These are phyloP conservation scores for Groenewaldozyma auringiensis DNA, from an alignment of 1,139 yeast species.

Conservation along the genomic window DNA sequence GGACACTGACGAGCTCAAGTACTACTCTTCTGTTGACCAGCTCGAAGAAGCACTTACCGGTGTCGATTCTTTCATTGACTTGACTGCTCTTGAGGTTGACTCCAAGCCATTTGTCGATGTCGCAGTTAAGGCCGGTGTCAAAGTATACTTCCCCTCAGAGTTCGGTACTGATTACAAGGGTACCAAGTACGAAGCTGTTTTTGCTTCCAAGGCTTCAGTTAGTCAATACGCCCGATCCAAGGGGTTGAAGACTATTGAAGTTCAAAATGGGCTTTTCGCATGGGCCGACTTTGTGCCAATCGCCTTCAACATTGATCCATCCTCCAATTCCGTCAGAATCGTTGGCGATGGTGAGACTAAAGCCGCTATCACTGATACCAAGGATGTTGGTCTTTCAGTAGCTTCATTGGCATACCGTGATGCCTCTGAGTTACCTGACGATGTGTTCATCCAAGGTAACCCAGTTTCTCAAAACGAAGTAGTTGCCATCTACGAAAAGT, in stretches of 20 bases:
- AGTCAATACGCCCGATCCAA: constrained; percentile 35
- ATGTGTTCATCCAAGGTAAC: neutral
- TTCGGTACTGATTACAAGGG: constrained; percentile 43
- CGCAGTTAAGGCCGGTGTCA: constrained; percentile 38
- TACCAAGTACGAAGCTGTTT: constrained; percentile 29
- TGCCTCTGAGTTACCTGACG: neutral
- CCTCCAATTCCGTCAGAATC: neutral
- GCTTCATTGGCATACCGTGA: neutral
- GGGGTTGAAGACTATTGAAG: constrained; percentile 48
- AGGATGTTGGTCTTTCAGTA: neutral
- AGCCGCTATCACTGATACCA: neutral
- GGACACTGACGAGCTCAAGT: constrained; percentile 27
- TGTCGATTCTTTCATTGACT: constrained; percentile 45
- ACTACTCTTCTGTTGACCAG: constrained; percentile 25
- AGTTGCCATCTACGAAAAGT: neutral
- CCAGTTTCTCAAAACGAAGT: neutral
- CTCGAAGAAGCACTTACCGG: constrained; percentile 38
- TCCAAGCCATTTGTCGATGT: constrained; percentile 31
- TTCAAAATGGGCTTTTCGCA: constrained; percentile 41
- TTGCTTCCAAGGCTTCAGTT: constrained; percentile 37
- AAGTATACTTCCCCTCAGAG: constrained; percentile 55
- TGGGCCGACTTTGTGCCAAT: constrained; percentile 5
- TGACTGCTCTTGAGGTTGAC: constrained; percentile 28
- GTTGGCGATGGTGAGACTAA: neutral
- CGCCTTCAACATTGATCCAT: neutral